Percentiles rank a stretch among this genome's conserved stretches.
These are phyloP conservation scores for Oryza glaberrima DNA, from an alignment of 176 grass and related monocot genomes.

Conservation along the genomic window DNA sequence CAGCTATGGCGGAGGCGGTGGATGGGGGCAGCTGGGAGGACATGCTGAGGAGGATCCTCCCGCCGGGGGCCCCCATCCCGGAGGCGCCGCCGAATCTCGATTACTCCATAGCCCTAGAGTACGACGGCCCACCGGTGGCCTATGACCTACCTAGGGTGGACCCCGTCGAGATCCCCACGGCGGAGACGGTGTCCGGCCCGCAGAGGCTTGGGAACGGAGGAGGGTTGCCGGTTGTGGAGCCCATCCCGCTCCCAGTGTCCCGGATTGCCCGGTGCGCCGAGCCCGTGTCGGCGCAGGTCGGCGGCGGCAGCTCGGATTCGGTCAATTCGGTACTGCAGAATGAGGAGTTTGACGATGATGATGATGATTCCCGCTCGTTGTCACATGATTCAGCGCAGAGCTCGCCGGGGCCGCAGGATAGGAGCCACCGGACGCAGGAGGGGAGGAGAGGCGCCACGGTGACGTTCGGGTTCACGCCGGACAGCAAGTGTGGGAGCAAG, in stretches of 20 bases:
- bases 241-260: constrained; percentile 75
- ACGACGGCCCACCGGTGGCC: constrained; percentile 83
- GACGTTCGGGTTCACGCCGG: constrained; percentile 61
- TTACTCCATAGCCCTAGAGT: constrained; percentile 95
- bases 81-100: constrained; percentile 81
- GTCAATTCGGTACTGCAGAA: constrained; percentile 76
- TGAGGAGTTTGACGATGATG: constrained; percentile 51
- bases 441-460: constrained; percentile 61
- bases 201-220: constrained; percentile 21
- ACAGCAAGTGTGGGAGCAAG: constrained; percentile 60
- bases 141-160: constrained; percentile 86
- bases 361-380: constrained; percentile 55
- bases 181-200: constrained; percentile 54
- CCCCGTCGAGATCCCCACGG: constrained; percentile 78
- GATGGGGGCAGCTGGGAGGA: constrained; percentile 73
- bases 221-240: constrained; percentile 56
- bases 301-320: constrained; percentile 65
- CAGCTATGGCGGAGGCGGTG: constrained; percentile 49
- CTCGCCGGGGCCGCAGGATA: constrained; percentile 43
- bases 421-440: constrained; percentile 21
- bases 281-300: constrained; percentile 6
- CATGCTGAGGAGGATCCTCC: constrained; percentile 82
- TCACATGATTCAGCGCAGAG: constrained; percentile 60
- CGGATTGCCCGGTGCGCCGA: constrained; percentile 60
- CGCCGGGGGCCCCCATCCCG: constrained; percentile 76